Conservation (phyloP, 1,139 yeast genomes). For the Candida sojae region DNA sequence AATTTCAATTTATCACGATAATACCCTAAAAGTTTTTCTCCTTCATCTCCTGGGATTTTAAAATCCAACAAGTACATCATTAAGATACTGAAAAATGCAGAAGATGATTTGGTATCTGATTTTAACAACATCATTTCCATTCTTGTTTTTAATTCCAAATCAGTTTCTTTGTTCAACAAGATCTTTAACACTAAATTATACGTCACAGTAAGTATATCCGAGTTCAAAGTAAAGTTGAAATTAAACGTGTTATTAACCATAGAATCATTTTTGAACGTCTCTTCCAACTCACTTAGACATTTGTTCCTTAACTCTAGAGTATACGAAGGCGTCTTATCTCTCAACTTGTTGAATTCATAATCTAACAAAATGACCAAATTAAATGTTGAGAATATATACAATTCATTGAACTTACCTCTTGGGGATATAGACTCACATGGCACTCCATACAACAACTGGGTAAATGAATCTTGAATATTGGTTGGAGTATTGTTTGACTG, state of each 20-base stretch:
- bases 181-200: conserved; percentile 9
- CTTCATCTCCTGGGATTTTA: conserved; percentile 4
- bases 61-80: conserved; percentile 6
- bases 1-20: conserved; percentile 1
- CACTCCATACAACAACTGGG: conserved; percentile 22
- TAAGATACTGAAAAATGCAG: conserved; percentile 2
- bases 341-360: conserved; percentile 18
- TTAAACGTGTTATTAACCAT: conserved; percentile 20
- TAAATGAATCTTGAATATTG: conserved; percentile 5
- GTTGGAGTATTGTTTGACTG: conserved; percentile 5
- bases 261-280: conserved; percentile 16
- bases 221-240: conserved; percentile 21
- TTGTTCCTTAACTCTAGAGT: conserved; percentile 15
- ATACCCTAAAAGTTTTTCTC: neutral
- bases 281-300: conserved; percentile 20
- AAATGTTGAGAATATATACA: conserved; percentile 26
- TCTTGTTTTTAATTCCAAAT: neutral
- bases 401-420: conserved; percentile 23
- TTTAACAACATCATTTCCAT: neutral
- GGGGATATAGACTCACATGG: conserved; percentile 21
- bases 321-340: conserved; percentile 1
- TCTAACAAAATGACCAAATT: conserved; percentile 27
- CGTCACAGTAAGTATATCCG: conserved; percentile 16
- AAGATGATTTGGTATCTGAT: conserved; percentile 6
- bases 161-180: neutral